Evolutionary conservation across 2,329 filamentous ascomycete species (phyloP), one percentile per base, ranked within the genome.

Genomic region (Fusarium circinatum): DNA sequence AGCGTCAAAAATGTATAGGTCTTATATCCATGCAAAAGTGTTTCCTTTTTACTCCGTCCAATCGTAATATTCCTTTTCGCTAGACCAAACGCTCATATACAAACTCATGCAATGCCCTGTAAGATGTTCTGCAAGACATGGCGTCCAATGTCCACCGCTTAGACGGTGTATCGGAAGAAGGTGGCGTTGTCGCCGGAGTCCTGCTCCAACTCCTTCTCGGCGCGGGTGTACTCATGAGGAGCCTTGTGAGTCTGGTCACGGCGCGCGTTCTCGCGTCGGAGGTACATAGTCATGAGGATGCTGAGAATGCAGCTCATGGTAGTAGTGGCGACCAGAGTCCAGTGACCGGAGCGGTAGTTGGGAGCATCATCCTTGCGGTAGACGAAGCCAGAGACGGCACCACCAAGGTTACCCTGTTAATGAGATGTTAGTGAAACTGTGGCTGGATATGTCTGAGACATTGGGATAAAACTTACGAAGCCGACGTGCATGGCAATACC

Each of bases 271-370:
- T 91, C 89, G 47, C 83, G 80, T 45, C 86, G 84, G 32, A 89
- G 85, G 80, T 90, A 91, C 34, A 85, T 78, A 26, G 87, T 88
- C 89, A 91, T 91, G 75, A 87, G 82, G 49, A 85, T 78, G 48
- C 84, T 87, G 18, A 91, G 82, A 55, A 84, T 64, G 65, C 86
- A 83, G 24, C 85, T 85, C 84, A 90, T 87, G 71, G 82, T 85
- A 5, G 90, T 88, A 69, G 91, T 82, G 9, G 83, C 84, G 42
- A 91, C 79, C 5, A 89, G 90, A 12, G 89, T 84, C 2, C 87
- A 87, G 76, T 92, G 90, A 14, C 90, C 90, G 36, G 85, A 84
- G 55, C 89, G 81, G 78, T 89, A 92, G 39, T 88, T 83, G 5
- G 88, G 88, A 2, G 81, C 85, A 39, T 90, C 87, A 34, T 77